phyloP scores from a whole-genome alignment of 192 early-diverging fungal species.

The Coemansia sp. region DNA sequence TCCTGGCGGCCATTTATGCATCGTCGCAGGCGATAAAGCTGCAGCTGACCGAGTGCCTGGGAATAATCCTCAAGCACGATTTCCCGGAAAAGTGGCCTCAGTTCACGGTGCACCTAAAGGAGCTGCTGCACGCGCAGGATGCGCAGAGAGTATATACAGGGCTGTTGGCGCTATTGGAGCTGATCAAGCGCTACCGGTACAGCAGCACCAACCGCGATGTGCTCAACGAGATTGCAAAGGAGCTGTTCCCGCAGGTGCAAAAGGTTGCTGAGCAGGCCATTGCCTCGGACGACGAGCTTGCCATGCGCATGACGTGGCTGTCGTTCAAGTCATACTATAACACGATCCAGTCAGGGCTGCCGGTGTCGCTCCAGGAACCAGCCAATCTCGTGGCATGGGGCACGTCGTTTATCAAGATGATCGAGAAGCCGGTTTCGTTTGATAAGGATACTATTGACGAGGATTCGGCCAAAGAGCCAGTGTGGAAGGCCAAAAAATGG shows the following conservation, averaged over 20 bases:
- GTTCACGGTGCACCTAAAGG: conserved; percentile 67
- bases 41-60: conserved; percentile 78
- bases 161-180: conserved; percentile 74
- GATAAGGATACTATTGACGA: conserved; percentile 60
- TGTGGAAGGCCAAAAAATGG: conserved; percentile 97
- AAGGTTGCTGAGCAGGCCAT: conserved; percentile 70
- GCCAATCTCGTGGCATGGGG: conserved; percentile 83
- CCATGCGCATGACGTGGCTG: conserved; percentile 81
- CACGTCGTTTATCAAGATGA: conserved; percentile 78
- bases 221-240: conserved; percentile 68
- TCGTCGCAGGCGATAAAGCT: conserved; percentile 75
- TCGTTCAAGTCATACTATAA: conserved; percentile 80
- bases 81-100: conserved; percentile 79
- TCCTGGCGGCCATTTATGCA: conserved; percentile 73
- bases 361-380: conserved; percentile 62
- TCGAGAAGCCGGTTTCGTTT: conserved; percentile 66
- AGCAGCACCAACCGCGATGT: conserved; percentile 62
- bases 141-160: conserved; percentile 72
- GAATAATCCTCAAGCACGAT: conserved; percentile 74
- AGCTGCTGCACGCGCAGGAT: conserved; percentile 66
- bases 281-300: conserved; percentile 65
- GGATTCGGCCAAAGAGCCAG: conserved; percentile 78
- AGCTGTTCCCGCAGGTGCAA: conserved; percentile 76
- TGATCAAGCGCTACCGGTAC: conserved; percentile 81
- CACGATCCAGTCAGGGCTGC: conserved; percentile 62